A percentile compares a stretch with the other conserved stretches of the same genome.
phyloP scores from a whole-genome alignment of 176 grass and related monocot genomes.

The Cocos nucifera region DNA sequence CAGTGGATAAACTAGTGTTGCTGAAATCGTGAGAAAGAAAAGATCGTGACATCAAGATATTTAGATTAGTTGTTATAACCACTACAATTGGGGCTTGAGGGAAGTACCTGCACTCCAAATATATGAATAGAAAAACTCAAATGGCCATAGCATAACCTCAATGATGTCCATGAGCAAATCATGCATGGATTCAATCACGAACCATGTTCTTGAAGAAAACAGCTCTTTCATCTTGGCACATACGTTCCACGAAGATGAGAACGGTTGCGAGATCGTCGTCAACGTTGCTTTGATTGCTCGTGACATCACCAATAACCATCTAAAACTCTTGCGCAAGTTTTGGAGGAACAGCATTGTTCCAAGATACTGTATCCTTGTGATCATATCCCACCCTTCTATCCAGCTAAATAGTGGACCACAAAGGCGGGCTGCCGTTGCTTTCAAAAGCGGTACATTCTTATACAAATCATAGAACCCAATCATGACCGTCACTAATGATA shows the following conservation, averaged over 20 bases:
- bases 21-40: constrained; percentile 2
- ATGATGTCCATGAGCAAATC: constrained; percentile 24
- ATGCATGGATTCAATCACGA: constrained; percentile 6
- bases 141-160: constrained; percentile 37
- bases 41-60: neutral
- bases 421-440: constrained; percentile 50
- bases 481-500: constrained; percentile 51
- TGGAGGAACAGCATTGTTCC: constrained; percentile 86
- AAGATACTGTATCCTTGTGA: constrained; percentile 68
- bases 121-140: constrained; percentile 30
- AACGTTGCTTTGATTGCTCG: constrained; percentile 15
- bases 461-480: constrained; percentile 98
- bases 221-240: neutral
- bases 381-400: constrained; percentile 93
- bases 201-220: neutral
- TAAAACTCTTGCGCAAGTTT: constrained; percentile 42
- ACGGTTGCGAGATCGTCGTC: constrained; percentile 19
- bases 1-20: constrained; percentile 25
- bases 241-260: constrained; percentile 17
- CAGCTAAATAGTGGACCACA: constrained; percentile 70
- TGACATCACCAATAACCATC: constrained; percentile 31
- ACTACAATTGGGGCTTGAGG: neutral
- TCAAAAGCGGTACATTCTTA: constrained; percentile 85
- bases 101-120: constrained; percentile 8
- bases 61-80: constrained; percentile 14